Conservation (phyloP, 345 rosid species). For the Hibiscus syriacus region DNA sequence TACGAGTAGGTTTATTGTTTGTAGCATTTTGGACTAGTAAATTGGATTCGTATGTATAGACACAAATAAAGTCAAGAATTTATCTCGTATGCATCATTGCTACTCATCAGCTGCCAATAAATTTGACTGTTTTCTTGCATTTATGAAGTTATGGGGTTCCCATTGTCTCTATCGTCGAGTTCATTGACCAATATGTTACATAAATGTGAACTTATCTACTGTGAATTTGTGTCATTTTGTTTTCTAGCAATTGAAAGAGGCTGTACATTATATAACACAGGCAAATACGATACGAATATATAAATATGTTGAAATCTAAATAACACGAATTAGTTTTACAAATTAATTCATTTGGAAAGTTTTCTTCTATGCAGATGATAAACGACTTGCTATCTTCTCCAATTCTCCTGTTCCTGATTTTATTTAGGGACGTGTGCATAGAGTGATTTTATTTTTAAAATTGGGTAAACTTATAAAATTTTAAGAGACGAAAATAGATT, state of each 20-base stretch:
- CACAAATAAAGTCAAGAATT: too few species aligned
- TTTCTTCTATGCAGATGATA: neutral
- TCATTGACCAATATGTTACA: neutral
- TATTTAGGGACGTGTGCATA: too few species aligned
- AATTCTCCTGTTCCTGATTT: neutral
- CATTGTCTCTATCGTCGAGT: neutral
- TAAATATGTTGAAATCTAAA: neutral
- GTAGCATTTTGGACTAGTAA: too few species aligned
- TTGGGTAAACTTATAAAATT: too few species aligned
- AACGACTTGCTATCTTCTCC: neutral
- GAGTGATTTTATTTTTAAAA: too few species aligned
- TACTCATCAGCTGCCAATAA: neutral
- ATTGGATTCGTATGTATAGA: too few species aligned
- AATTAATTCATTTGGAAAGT: too few species aligned
- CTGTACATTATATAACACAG: neutral
- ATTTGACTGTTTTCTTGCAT: neutral
- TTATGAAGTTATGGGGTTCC: neutral
- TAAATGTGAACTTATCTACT: neutral
- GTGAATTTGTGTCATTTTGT: neutral
- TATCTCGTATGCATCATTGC: too few species aligned
- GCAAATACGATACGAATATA: neutral
- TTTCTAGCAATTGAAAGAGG: constrained; percentile 1
- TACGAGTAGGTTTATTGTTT: too few species aligned
- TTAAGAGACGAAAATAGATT: too few species aligned
- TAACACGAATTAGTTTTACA: too few species aligned